Evolutionary conservation across 495 filamentous ascomycete species (phyloP), one percentile per base, ranked within the genome.

Genomic region (Letharia lupina): DNA sequence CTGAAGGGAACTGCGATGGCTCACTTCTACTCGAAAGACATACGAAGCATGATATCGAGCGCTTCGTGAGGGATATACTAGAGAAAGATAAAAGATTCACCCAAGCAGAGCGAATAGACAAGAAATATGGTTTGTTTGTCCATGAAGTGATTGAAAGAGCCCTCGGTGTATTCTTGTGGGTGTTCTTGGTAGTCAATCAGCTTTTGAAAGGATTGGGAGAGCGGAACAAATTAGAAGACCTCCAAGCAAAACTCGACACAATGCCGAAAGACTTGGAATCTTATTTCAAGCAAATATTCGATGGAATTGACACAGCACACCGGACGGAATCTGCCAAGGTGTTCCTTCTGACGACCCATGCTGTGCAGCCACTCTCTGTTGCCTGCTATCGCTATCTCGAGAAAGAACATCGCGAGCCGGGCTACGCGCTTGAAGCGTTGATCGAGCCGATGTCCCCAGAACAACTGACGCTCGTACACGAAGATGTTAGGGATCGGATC

Each of bases 101-200:
- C 10, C 15, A 28, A 20, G 60, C 60, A 13, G 60, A 62, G 31
- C 60, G 39, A 47, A 33, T 4, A 44, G 60, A 62, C 41, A 8
- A 48, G 31, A 42, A 41, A 23, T 62, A 62, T 31, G 13, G 28
- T 15, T 18, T 15, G 2, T 62, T 70, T n/a, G 57, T 68, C 12
- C 15, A 68, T 16, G 68, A 75, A 2, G 52, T 77, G 13, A 63
- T 75, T 12, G 48, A 65, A 16, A 75, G 74, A 47, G 67, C 77
- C 5, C 65, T 67, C 1, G 76, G 77, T 20, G 76, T 79, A 0
- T 78, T 78, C 47, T 57, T 79, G 0, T 79, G 77, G 69, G 71
- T 73, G 4, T 62, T 44, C 40, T 52, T 71, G n/a, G 69, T 73
- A 13, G 69, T 71, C 23, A 56, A 52, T 11, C 63, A 64, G 16